Base-by-base conservation (phyloP, 768 basidiomycete species). In the Crucibulum laeve region DNA sequence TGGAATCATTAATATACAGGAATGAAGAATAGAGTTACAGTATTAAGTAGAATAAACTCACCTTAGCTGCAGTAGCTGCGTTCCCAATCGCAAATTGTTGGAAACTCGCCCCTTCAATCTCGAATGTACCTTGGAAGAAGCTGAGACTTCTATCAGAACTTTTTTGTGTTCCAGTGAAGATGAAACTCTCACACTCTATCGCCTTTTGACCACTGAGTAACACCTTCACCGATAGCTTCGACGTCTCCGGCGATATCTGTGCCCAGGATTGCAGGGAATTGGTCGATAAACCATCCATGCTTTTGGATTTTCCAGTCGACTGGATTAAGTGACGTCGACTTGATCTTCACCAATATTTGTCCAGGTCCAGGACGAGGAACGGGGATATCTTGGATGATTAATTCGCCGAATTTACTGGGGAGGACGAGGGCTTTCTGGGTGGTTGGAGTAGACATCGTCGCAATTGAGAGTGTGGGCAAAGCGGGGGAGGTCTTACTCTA, bases 111-210 rank as follows among this genome's bases (percentile, higher is more conserved):
- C n/a, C n/a, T n/a, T n/a, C n/a, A n/a, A n/a, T n/a, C n/a, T n/a
- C n/a, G n/a, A n/a, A n/a, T n/a, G n/a, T n/a, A n/a, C n/a, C n/a
- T n/a, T n/a, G n/a, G n/a, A n/a, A n/a, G n/a, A n/a, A n/a, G n/a
- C n/a, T n/a, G n/a, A n/a, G n/a, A n/a, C n/a, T n/a, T n/a, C n/a
- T n/a, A n/a, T n/a, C n/a, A n/a, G n/a, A n/a, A n/a, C n/a, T n/a
- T n/a, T n/a, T n/a, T n/a, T n/a, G n/a, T n/a, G n/a, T n/a, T n/a
- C n/a, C n/a, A n/a, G n/a, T n/a, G n/a, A n/a, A n/a, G n/a, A n/a
- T n/a, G n/a, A n/a, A n/a, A n/a, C n/a, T n/a, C 70, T 53, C 53
- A 76, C 74, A 80, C 71, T 52, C 67, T 60, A 52, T 80, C 76
- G 4, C 79, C 79, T 32, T 66, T 64, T 46, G 69, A 65, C 54